Evolutionary conservation across 2,329 filamentous ascomycete genomes (phyloP).

Genomic region (Pleoardoris graminearum): DNA sequence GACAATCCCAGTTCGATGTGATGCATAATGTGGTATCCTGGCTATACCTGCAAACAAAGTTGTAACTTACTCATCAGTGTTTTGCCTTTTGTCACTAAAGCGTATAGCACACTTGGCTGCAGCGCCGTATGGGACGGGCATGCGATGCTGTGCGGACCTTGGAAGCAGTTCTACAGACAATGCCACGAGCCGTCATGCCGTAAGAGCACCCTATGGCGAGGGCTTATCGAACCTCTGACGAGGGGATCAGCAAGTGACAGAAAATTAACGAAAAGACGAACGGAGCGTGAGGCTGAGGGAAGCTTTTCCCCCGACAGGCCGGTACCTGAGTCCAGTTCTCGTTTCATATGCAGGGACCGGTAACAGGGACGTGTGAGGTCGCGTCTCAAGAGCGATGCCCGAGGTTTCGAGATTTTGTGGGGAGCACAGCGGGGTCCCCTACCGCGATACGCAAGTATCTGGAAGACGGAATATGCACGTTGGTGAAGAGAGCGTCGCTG

Average conservation of each 20-base stretch:
- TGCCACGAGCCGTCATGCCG: conserved; percentile 11
- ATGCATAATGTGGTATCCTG: too few species aligned
- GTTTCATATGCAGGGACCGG: conserved; percentile 33
- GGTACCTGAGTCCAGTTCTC: conserved; percentile 28
- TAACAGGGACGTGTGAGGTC: conserved; percentile 9
- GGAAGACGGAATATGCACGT: background rate
- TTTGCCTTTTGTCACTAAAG: conserved; percentile 4
- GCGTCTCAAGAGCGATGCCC: conserved; percentile 13
- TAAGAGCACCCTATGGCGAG: too few species aligned
- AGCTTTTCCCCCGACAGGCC: background rate
- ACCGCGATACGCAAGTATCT: background rate
- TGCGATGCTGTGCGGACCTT: too few species aligned
- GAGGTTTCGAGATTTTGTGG: background rate
- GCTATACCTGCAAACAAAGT: background rate
- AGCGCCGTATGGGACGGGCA: too few species aligned
- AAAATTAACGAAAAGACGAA: too few species aligned
- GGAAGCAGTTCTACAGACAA: too few species aligned
- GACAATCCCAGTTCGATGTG: background rate
- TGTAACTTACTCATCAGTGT: background rate
- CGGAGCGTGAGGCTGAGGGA: conserved; percentile 16
- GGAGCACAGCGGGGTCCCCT: background rate
- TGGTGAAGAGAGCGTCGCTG: conserved; percentile 1
- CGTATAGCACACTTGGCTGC: too few species aligned
- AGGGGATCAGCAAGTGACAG: too few species aligned
- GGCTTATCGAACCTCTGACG: too few species aligned